A percentile compares a stretch with the other conserved stretches of the same genome.
These are phyloP conservation scores for Epichloe sibirici DNA, from an alignment of 2,329 filamentous ascomycete species.

Conservation along the genomic window DNA sequence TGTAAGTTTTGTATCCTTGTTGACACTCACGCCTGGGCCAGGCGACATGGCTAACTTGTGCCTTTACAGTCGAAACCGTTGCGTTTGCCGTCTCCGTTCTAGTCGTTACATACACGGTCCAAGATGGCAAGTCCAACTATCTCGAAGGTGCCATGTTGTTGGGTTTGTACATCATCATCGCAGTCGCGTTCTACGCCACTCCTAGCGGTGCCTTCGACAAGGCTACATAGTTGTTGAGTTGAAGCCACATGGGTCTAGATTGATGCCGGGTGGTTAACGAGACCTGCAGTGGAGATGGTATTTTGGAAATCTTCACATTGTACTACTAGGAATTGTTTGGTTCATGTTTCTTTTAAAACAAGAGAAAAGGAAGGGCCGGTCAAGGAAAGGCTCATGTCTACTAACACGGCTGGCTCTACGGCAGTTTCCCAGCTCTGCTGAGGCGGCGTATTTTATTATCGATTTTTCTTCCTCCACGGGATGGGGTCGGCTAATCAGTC, in stretches of 20 bases:
- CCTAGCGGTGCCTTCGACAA: conserved; percentile 35
- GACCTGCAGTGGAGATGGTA: no score
- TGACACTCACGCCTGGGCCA: neutral
- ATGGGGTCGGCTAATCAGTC: neutral
- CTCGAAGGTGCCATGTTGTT: conserved; percentile 62
- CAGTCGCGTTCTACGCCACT: conserved; percentile 46
- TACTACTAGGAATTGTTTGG: neutral
- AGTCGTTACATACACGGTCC: conserved; percentile 64
- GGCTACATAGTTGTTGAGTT: conserved; percentile 3
- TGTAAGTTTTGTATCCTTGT: conserved; percentile 19
- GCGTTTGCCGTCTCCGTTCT: conserved; percentile 65
- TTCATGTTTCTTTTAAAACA: neutral
- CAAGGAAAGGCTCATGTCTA: no score
- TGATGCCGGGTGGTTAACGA: neutral
- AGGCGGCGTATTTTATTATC: neutral
- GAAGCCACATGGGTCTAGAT: neutral
- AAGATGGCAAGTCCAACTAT: conserved; percentile 76
- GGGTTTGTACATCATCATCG: conserved; percentile 46
- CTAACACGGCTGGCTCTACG: neutral
- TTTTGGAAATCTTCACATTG: neutral
- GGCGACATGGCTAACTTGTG: neutral
- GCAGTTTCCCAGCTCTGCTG: neutral
- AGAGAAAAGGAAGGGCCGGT: neutral
- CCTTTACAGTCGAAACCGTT: conserved; percentile 51
- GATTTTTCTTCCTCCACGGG: neutral